Conservation (phyloP, 2,329 filamentous ascomycete species). For the Ilyonectria mors-panacis region DNA sequence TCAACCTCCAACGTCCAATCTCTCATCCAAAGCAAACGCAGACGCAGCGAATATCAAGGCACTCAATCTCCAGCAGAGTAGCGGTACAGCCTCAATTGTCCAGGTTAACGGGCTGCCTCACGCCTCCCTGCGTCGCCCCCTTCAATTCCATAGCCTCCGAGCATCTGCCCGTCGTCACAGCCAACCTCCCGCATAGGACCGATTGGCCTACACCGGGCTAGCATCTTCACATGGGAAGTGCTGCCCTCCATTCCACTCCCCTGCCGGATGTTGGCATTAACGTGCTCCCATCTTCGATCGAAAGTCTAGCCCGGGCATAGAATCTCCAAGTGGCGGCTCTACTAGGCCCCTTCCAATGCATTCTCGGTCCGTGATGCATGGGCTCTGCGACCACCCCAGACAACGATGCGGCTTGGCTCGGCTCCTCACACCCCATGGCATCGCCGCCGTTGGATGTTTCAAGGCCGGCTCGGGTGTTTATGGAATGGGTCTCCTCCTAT, state of each 20-base stretch:
- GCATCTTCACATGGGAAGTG: conserved; percentile 9
- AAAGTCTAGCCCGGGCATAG: not conserved
- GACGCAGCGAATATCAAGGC: conserved; percentile 13
- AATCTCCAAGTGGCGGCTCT: conserved; percentile 8
- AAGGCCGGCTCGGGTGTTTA: conserved; percentile 31
- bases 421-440: conserved; percentile 11
- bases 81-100: not conserved
- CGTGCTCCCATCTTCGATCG: not conserved
- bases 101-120: not conserved
- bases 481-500: conserved; percentile 25
- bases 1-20: conserved; percentile 29
- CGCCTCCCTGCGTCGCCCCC: not conserved
- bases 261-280: not conserved
- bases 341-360: not conserved
- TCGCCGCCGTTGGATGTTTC: conserved; percentile 24
- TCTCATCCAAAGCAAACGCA: conserved; percentile 15
- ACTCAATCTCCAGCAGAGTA: conserved; percentile 6
- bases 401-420: conserved; percentile 18
- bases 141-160: conserved; percentile 7
- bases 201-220: conserved; percentile 10
- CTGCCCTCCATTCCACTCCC: conserved; percentile 1
- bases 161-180: conserved; percentile 14
- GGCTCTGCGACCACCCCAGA: conserved; percentile 5
- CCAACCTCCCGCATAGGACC: conserved; percentile 26
- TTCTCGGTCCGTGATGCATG: conserved; percentile 13